Evolutionary conservation across 352 stramenopile species (phyloP).

Genomic region (Hyaloperonospora brassicae): DNA sequence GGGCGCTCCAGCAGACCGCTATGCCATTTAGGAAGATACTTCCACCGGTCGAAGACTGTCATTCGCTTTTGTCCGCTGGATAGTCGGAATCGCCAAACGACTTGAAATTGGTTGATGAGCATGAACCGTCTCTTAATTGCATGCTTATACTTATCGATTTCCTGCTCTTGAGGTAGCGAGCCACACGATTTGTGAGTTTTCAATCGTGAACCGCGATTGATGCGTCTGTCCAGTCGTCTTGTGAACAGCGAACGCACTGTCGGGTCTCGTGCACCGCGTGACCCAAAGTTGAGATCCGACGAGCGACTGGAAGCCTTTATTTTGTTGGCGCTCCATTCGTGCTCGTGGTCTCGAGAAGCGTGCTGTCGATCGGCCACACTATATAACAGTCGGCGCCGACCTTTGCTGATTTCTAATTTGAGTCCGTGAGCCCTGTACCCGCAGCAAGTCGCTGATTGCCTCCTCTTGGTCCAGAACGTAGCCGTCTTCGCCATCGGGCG

Average conservation of each 20-base stretch:
- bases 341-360: not conserved
- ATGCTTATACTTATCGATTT: not conserved
- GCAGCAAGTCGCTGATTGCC: not conserved
- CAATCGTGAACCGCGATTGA: constrained; percentile 5
- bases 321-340: not conserved
- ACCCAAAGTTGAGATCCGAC: not conserved
- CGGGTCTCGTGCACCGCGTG: not conserved
- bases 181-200: constrained; percentile 5
- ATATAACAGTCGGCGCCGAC: not conserved
- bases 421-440: not conserved
- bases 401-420: not conserved
- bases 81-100: not conserved
- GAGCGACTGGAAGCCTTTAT: not conserved
- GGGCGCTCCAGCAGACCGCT: not conserved
- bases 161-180: too few relatives aligned
- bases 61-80: not conserved
- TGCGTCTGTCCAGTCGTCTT: not conserved
- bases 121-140: not conserved
- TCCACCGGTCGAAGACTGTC: not conserved
- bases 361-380: too few relatives aligned
- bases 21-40: not conserved
- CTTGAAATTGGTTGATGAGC: not conserved
- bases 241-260: not conserved
- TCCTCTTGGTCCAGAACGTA: not conserved
- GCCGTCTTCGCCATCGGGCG: not conserved